phyloP scores from a whole-genome alignment of 495 filamentous ascomycete genomes.

The Echria macrotheca region DNA sequence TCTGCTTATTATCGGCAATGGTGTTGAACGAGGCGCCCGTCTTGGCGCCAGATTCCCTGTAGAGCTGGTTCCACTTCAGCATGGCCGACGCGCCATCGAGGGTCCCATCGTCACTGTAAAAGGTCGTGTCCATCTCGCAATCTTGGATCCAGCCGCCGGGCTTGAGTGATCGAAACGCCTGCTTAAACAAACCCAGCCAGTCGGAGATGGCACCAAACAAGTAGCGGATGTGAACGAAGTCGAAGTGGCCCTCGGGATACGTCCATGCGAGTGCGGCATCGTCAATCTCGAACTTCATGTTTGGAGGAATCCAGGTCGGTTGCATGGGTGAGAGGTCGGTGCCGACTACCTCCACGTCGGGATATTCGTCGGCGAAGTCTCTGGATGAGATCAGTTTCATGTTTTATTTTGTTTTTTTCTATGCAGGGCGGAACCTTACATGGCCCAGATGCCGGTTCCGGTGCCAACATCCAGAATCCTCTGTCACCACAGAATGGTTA shows the following conservation, averaged over 20 bases:
- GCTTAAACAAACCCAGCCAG: neutral
- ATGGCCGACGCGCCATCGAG: neutral
- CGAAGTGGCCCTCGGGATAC: neutral
- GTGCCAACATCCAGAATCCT: neutral
- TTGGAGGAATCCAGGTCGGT: neutral
- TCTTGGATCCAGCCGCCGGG: slow-evolving; percentile 1
- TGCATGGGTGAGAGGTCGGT: slow-evolving; percentile 3
- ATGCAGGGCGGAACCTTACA: neutral
- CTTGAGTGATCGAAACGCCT: neutral
- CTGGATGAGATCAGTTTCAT: slow-evolving; percentile 26
- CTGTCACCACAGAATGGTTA: too few species aligned
- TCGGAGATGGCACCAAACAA: neutral
- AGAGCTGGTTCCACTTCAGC: slow-evolving; percentile 3
- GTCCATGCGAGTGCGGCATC: neutral
- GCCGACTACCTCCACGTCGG: neutral
- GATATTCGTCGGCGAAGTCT: slow-evolving; percentile 36
- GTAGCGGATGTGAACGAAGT: slow-evolving; percentile 4
- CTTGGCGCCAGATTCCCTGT: neutral
- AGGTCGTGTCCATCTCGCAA: neutral
- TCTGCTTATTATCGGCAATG: slow-evolving; percentile 1
- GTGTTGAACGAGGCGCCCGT: neutral
- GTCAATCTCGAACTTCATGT: slow-evolving; percentile 2
- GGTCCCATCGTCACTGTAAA: neutral
- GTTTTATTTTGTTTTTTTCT: neutral
- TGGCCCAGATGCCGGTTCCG: slow-evolving; percentile 7